Evolutionary conservation across 1,284 basidiomycete species (phyloP).

Genomic region (Tilletia walkeri): DNA sequence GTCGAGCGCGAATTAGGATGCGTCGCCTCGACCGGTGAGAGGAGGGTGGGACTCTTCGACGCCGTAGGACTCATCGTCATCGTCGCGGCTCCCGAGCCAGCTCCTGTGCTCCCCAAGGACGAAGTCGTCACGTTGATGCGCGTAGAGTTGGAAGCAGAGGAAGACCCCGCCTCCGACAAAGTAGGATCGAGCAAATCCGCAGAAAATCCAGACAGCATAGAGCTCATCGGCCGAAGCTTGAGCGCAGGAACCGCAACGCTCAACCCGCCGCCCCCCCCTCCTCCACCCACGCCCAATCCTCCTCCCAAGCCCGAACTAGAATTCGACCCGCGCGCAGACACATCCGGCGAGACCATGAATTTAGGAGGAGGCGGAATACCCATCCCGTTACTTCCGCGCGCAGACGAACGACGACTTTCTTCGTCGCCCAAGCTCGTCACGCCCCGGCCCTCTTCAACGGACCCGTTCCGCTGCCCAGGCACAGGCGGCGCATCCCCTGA

Average conservation of each 20-base stretch:
- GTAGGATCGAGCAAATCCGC: conserved; percentile 37
- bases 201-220: conserved; percentile 42
- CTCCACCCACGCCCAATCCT: not conserved
- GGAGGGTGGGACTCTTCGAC: conserved; percentile 2
- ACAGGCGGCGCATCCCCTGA: conserved; percentile 11
- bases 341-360: conserved; percentile 5
- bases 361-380: not conserved
- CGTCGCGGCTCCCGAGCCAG: not conserved
- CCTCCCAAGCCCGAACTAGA: not conserved
- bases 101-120: not conserved
- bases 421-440: not conserved
- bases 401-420: not conserved
- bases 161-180: conserved; percentile 26
- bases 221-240: conserved; percentile 38
- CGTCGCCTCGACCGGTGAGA: conserved; percentile 1
- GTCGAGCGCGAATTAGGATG: conserved; percentile 5
- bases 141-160: conserved; percentile 20
- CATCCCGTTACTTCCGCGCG: not conserved
- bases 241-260: conserved; percentile 28
- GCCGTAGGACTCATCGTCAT: not conserved
- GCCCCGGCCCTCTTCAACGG: conserved; percentile 1
- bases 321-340: not conserved
- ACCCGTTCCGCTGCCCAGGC: not conserved
- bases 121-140: conserved; percentile 17
- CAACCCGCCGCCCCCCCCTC: conserved; percentile 1